Percentiles rank a stretch among this genome's conserved stretches.
Conservation (phyloP, 2,329 filamentous ascomycete species). For the Aspergillus alliaceus region DNA sequence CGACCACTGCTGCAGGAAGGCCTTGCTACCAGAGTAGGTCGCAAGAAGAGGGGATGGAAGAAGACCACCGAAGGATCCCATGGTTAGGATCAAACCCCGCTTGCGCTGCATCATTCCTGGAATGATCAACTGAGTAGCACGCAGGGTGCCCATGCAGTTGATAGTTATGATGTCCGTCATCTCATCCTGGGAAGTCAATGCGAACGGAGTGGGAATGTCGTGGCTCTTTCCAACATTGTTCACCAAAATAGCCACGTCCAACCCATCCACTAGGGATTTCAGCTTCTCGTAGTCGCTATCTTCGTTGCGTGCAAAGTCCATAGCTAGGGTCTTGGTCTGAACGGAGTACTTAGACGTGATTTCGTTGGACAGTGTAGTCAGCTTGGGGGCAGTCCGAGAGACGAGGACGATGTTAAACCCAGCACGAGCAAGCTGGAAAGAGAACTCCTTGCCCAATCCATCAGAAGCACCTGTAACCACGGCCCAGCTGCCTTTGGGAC, state of each 20-base stretch:
- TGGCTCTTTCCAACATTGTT: conserved; percentile 98
- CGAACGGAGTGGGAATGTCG: conserved; percentile 86
- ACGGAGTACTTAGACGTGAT: conserved; percentile 69
- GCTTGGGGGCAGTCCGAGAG: conserved; percentile 91
- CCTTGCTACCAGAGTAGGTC: conserved; percentile 96
- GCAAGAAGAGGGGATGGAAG: conserved; percentile 88
- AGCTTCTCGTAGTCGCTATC: conserved; percentile 78
- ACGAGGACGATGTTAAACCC: conserved; percentile 95
- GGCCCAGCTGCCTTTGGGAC: conserved; percentile 88
- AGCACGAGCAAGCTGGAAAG: conserved; percentile 81
- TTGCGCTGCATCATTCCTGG: conserved; percentile 83
- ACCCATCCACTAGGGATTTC: conserved; percentile 64
- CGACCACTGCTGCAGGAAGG: conserved; percentile 97
- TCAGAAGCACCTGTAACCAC: conserved; percentile 94
- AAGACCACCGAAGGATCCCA: conserved; percentile 95
- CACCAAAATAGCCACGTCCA: conserved; percentile 84
- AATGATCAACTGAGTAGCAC: conserved; percentile 79
- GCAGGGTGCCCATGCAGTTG: conserved; percentile 89
- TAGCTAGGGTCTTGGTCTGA: conserved; percentile 75
- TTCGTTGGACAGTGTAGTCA: conserved; percentile 73
- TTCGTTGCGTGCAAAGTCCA: conserved; percentile 85
- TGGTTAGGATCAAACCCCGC: conserved; percentile 87
- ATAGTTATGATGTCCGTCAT: conserved; percentile 89
- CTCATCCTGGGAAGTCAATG: conserved; percentile 75
- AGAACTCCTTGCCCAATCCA: conserved; percentile 95